Evolutionary conservation across 192 early-diverging fungal species (phyloP), one percentile per base, ranked within the genome.

Genomic region (Coemansia sp.): DNA sequence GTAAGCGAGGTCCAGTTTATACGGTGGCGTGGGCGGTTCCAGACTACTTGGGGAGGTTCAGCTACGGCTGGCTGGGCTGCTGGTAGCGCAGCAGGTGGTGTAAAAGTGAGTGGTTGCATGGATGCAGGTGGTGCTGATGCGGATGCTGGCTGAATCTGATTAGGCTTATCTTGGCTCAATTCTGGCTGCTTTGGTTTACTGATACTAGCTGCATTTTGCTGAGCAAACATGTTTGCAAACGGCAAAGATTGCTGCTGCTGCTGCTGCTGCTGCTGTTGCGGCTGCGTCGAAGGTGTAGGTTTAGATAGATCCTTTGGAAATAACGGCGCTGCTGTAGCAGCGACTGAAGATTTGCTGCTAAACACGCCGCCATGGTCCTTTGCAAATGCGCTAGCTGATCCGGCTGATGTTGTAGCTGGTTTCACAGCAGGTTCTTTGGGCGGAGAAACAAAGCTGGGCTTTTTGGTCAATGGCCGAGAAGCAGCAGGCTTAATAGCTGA

Each of bases 1-100:
- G 62, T 57, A 13, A 76, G 62, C 18, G 62, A 56, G 7, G 72
- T 76, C 62, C 66, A 76, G 59, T 65, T 69, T 48, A 76, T 69
- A 36, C 65, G 66, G 28, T 52, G 50, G 15, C 72, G 65, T 19
- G 72, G 72, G n/a, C 40, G 48, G 55, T 69, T 68, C 72, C 72
- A 76, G 5, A 69, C 62, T 10, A 76, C 47, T 3, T 47, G 21
- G 11, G 53, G 33, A 15, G 33, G 33, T n/a, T 55, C 45, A 6
- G 20, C 39, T 40, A 40, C 39, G 15, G 39, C 12, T 30, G 12
- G 18, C 33, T 26, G 23, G 23, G 42, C 38, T 8, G 42, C 42
- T 18, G 42, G 15, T 6, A 19, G 4, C n/a, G 42, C 42, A 18
- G 42, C 42, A 6, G 42, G 42, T 28, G 45, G 18, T 3, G 45